These are phyloP conservation scores for Metarhizium album DNA, from an alignment of 2,329 filamentous ascomycete genomes.

Conservation along the genomic window DNA sequence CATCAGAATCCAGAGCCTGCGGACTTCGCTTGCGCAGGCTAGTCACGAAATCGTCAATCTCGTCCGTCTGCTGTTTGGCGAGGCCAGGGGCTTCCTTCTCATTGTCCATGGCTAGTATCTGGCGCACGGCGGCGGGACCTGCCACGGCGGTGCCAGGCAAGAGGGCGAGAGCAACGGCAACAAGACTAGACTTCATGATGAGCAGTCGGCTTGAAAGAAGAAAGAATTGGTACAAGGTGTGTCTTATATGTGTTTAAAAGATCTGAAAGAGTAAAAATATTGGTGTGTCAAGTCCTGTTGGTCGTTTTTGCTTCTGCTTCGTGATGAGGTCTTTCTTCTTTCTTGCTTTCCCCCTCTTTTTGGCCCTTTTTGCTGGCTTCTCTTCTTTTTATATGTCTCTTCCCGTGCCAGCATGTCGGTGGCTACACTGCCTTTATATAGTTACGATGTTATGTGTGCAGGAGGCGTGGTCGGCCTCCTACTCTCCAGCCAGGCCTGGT, in stretches of 20 bases:
- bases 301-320: no score
- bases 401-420: no score
- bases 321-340: no score
- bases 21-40: neutral
- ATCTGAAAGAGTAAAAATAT: neutral
- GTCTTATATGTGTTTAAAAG: neutral
- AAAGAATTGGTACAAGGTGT: neutral
- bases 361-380: no score
- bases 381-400: no score
- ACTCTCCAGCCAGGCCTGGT: no score
- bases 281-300: no score
- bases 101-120: slow-evolving; percentile 5
- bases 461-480: no score
- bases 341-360: no score
- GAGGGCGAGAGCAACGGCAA: slow-evolving; percentile 1
- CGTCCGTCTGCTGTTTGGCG: slow-evolving; percentile 1
- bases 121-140: neutral
- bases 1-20: neutral
- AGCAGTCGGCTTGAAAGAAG: neutral
- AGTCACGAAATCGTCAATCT: slow-evolving; percentile 4
- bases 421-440: no score
- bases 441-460: no score
- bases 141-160: slow-evolving; percentile 5
- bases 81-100: slow-evolving; percentile 3
- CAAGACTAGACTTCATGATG: slow-evolving; percentile 6